Evolutionary conservation across 441 rosid genomes (phyloP), one percentile per base, ranked within the genome.

Genomic region (Melastoma candidum): DNA sequence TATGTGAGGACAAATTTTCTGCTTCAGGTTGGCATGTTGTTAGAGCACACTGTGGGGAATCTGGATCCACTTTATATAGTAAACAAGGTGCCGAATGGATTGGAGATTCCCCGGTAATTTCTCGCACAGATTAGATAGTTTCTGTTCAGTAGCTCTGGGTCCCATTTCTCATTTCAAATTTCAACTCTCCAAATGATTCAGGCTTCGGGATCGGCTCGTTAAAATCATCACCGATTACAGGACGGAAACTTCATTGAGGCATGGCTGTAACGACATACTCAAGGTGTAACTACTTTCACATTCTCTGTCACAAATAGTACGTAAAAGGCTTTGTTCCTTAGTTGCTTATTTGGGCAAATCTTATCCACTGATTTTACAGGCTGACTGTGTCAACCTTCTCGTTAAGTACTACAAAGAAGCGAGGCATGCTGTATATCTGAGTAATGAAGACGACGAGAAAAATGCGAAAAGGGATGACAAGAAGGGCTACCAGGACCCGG

Each of bases 21-120:
- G 46, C 69, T 62, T 75, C 74, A 92, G 98, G 98, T 94, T 14
- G 97, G 99, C 32, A 72, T 90, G 64, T 60, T 90, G 74, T 74
- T 94, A 71, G 99, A 94, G 76, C 99, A 94, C 78, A 94, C 99
- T 7, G 96, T 94, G 58, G 97, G 97, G 62, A 85, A 90, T 77
- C 96, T 90, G 12, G 95, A 94, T 71, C 99, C 97, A 60, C 79
- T 90, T 32, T 84, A 87, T 70, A 94, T 94, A 56, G 97, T 94
- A 72, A 94, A 90, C 69, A 80, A 79, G 86, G 94, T 94, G 68
- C 99, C 97, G 53, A 87, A 85, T 74, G 99, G 99, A 56, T 69
- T 94, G 80, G 95, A 94, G 71, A 94, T 94, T 74, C 99, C 96
- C 66, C 85, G 90, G 97, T 94, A 63, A 83, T 92, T 77, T 44